Percentiles rank a stretch among this genome's conserved stretches.
Evolutionary conservation across 306 rosid species (phyloP).

Genomic region (Gastrolobium villosum): DNA sequence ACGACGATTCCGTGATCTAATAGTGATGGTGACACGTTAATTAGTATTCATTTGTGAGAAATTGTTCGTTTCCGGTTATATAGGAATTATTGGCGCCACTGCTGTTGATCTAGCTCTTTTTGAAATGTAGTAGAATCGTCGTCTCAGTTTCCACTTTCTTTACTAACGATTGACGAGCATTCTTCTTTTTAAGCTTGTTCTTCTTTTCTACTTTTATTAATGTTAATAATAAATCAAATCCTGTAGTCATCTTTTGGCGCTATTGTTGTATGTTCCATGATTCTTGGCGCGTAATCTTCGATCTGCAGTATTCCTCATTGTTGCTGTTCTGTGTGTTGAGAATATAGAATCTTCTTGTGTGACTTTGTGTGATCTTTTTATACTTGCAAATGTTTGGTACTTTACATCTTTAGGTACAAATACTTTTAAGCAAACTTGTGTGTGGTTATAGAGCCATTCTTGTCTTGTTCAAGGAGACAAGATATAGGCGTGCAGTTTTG

Average conservation of each 20-base stretch:
- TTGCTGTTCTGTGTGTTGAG: neutral
- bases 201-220: neutral
- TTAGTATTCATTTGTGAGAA: too few species aligned
- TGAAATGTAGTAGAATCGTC: neutral
- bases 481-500: conserved; percentile 12
- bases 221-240: neutral
- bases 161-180: neutral
- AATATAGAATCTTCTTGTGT: neutral
- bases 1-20: too few species aligned
- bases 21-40: too few species aligned
- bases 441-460: neutral
- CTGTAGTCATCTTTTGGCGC: neutral
- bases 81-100: neutral
- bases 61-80: too few species aligned
- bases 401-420: conserved; percentile 4
- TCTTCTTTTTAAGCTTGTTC: neutral
- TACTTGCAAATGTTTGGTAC: neutral
- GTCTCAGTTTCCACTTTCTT: neutral
- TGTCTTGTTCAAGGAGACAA: conserved; percentile 11
- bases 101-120: conserved; percentile 24
- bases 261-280: neutral
- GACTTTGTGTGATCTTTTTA: neutral
- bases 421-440: neutral
- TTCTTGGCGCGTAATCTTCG: conserved; percentile 11
- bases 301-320: conserved; percentile 1